Evolutionary conservation across 805 yeast genomes (phyloP), one percentile per base, ranked within the genome.

Genomic region (Debaryomyces maramus): DNA sequence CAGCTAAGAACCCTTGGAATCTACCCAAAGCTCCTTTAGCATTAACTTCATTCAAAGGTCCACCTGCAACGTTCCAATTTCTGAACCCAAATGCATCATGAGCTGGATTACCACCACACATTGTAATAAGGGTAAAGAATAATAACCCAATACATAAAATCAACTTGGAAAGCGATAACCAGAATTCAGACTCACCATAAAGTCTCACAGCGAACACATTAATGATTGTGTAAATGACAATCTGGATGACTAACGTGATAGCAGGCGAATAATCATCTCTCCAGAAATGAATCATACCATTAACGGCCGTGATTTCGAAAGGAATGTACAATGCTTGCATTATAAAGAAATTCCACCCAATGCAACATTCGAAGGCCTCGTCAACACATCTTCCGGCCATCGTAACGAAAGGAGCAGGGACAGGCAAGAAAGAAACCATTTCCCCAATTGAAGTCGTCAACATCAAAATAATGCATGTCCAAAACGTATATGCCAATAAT

Each of bases 271-370:
- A 75, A 48, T 70, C 77, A 39, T 61, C 67, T 46, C 75, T 56
- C 79, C 80, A 75, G 48, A 58, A 75, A 49, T 73, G 81, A 26
- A 80, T 59, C 68, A 78, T 73, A 18, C 78, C 73, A 43, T 78
- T 77, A 39, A 75, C 75, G 49, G 69, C 66, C 15, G 72, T 67
- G 39, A 73, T 61, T 63, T 75, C 58, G 64, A 72, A 72, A 9
- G 79, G 78, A 48, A 73, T 69, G 46, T 69, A 70, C 40, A 70
- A 56, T 33, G 70, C 61, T 46, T 70, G 68, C 70, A 72, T 67
- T 19, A 73, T 46, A 60, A 68, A 66, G 40, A 65, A 66, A 48
- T 66, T 66, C 32, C 61, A 44, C 4, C 61, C 55, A 23, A 59
- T 57, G 14, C 59, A 58, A 39, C 59, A 55, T 47, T 64, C 70